Base-by-base conservation (phyloP, 768 basidiomycete genomes). In the Podaxis sp. region DNA sequence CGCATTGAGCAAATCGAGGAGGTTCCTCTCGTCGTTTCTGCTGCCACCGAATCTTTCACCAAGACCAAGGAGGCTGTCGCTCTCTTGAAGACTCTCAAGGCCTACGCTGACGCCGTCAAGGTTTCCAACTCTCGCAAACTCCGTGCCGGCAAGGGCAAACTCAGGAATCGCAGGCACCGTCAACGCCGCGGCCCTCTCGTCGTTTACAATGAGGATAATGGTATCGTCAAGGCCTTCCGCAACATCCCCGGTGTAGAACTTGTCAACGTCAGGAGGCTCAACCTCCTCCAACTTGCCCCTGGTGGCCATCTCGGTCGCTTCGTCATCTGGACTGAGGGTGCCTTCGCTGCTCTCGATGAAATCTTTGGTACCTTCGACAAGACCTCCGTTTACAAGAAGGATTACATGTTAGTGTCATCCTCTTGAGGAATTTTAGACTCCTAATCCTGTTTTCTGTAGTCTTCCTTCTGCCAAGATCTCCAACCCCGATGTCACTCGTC, bases 261-360 rank as follows among this genome's bases (percentile, higher is more conserved):
- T 58, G 93, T 92, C 79, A 96, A 93, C 75, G 97, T 99, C 69
- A 86, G 88, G 76, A 80, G 92, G 57, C 82, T 99, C 71, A 99
- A 99, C 82, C 87, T 99, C 71, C 94, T 99, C 75, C 95, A 98
- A 80, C 93, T 99, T 75, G 97, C 97, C 15, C 97, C 97, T 54
- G 97, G 97, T 87, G 97, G 97, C 68, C 97, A 99, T 75, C 88
- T 99, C 64, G 97, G 97, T 65, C 94, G 97, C 66, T 99, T 99
- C 82, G 84, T 98, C 76, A 96, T 99, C 84, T 99, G 97, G 97
- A 99, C 97, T 65, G 92, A 96, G 81, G 84, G 84, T 71, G 97
- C 97, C 28, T 97, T 99, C 76, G 84, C 79, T 58, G 87, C 92
- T 67, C 92, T 99, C 61, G 97, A 99, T 76, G 90, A 94, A 69